Evolutionary conservation across 2,329 filamentous ascomycete genomes (phyloP).

Genomic region (Escovopsis weberi): DNA sequence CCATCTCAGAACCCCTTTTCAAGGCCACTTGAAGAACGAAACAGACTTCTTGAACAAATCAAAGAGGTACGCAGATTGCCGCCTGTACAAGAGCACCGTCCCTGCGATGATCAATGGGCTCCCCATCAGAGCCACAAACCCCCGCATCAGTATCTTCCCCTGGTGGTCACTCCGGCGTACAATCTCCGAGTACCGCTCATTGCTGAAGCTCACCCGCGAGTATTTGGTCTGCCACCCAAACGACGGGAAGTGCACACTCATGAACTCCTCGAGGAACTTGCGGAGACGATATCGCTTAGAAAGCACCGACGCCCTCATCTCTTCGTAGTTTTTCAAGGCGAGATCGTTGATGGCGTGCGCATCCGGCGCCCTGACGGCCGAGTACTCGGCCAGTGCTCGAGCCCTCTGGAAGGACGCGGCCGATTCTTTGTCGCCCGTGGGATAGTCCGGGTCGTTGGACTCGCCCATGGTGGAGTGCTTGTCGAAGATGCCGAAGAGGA

Average conservation of each 20-base stretch:
- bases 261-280: constrained; percentile 73
- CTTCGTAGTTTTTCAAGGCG: constrained; percentile 77
- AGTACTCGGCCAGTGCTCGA: constrained; percentile 63
- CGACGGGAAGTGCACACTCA: constrained; percentile 61
- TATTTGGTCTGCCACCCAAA: constrained; percentile 91
- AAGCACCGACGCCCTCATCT: constrained; percentile 82
- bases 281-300: constrained; percentile 63
- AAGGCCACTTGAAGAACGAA: too few relatives aligned
- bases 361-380: constrained; percentile 56
- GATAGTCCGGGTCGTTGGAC: constrained; percentile 24
- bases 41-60: background rate
- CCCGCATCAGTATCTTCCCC: constrained; percentile 40
- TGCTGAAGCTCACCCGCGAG: constrained; percentile 81
- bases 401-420: constrained; percentile 37
- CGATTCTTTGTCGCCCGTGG: constrained; percentile 23
- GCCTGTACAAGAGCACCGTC: constrained; percentile 13
- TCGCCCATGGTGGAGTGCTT: constrained; percentile 37
- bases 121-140: constrained; percentile 23
- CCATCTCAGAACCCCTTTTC: too few relatives aligned
- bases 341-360: constrained; percentile 86
- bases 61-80: constrained; percentile 11
- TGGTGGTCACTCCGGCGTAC: constrained; percentile 55
- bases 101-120: constrained; percentile 17
- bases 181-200: constrained; percentile 79
- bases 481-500: constrained; percentile 74